These are phyloP conservation scores for Ophioceras dolichostomum DNA, from an alignment of 2,329 filamentous ascomycete genomes.

Conservation along the genomic window DNA sequence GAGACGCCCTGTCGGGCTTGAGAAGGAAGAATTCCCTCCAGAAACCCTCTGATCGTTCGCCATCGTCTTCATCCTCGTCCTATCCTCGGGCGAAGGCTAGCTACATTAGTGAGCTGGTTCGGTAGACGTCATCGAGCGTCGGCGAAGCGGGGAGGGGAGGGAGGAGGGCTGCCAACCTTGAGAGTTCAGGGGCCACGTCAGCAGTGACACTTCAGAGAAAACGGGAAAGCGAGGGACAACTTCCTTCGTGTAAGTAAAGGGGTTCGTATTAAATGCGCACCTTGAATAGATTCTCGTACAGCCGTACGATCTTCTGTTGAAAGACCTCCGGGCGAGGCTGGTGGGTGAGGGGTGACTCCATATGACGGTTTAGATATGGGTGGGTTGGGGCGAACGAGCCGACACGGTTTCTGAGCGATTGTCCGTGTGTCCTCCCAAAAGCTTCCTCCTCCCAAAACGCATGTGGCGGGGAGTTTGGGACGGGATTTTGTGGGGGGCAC, in stretches of 20 bases:
- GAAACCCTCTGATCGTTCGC: slow-evolving; percentile 69
- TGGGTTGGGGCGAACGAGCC: too few relatives aligned
- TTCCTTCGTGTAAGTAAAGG: too few relatives aligned
- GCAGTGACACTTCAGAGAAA: too few relatives aligned
- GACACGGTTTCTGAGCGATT: background rate
- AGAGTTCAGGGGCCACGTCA: background rate
- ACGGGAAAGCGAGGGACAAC: too few relatives aligned
- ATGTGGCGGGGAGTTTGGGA: too few relatives aligned
- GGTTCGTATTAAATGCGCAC: too few relatives aligned
- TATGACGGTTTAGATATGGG: slow-evolving; percentile 26
- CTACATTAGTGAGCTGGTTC: background rate
- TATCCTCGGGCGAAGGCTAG: too few relatives aligned
- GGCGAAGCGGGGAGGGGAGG: too few relatives aligned
- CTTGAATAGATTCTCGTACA: slow-evolving; percentile 80
- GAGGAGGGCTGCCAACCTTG: background rate
- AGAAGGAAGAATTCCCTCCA: slow-evolving; percentile 95
- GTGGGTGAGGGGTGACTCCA: slow-evolving; percentile 93
- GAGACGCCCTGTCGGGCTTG: slow-evolving; percentile 58
- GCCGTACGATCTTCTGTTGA: slow-evolving; percentile 82
- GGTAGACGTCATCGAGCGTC: too few relatives aligned
- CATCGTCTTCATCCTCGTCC: slow-evolving; percentile 37
- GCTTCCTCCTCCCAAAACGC: too few relatives aligned
- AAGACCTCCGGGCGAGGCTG: slow-evolving; percentile 84
- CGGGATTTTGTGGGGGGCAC: too few relatives aligned
- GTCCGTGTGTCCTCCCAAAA: background rate